These are phyloP conservation scores for Zea luxurians DNA, from an alignment of 176 grass and related monocot species.

Conservation along the genomic window DNA sequence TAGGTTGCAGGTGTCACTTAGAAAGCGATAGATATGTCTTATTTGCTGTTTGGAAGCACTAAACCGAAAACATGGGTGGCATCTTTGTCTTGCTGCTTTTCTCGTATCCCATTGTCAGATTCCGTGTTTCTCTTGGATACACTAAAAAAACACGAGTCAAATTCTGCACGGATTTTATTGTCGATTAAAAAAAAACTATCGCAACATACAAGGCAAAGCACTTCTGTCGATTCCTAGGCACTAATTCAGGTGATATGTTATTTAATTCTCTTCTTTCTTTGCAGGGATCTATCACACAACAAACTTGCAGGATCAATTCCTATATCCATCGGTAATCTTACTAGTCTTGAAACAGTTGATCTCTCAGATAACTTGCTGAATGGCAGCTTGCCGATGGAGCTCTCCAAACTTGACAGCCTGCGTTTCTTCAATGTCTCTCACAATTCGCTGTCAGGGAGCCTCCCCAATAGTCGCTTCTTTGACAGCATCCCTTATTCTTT, in stretches of 20 bases:
- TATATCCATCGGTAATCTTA: constrained; percentile 48
- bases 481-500: constrained; percentile 62
- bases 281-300: constrained; percentile 77
- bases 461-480: constrained; percentile 64
- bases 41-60: constrained; percentile 38
- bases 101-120: constrained; percentile 25
- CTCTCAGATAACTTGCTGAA: constrained; percentile 62
- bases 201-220: constrained; percentile 16
- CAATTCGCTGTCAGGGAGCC: constrained; percentile 63
- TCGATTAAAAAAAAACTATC: background rate
- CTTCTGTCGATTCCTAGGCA: background rate
- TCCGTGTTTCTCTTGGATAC: constrained; percentile 24
- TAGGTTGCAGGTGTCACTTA: constrained; percentile 21
- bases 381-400: constrained; percentile 57
- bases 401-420: constrained; percentile 49
- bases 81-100: constrained; percentile 34
- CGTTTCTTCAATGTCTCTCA: constrained; percentile 66
- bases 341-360: constrained; percentile 55
- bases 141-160: constrained; percentile 34
- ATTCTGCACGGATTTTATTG: background rate
- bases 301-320: constrained; percentile 66
- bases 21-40: constrained; percentile 40
- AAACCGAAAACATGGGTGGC: constrained; percentile 17
- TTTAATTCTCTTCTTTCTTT: constrained; percentile 26
- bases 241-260: background rate